Evolutionary conservation across 1,139 yeast species (phyloP).

Genomic region (Taphrina confusa): DNA sequence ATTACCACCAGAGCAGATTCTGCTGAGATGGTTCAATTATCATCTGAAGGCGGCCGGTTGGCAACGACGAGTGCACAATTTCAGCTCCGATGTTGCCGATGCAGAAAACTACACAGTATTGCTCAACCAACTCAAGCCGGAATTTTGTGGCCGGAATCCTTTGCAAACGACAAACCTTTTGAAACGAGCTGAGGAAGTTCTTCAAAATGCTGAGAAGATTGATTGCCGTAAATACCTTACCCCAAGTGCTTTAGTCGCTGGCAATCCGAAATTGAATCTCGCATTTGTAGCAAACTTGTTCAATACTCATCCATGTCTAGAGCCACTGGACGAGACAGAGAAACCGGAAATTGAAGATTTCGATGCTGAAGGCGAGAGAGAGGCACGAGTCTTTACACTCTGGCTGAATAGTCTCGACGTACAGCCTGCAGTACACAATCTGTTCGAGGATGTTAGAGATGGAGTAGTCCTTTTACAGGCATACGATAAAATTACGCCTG

Average conservation of each 20-base stretch:
- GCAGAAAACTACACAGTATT: constrained; percentile 93
- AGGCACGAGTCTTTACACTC: constrained; percentile 94
- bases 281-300: constrained; percentile 97
- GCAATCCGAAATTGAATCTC: constrained; percentile 92
- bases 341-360: constrained; percentile 80
- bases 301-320: constrained; percentile 95
- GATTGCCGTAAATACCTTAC: constrained; percentile 94
- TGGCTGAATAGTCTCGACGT: constrained; percentile 97
- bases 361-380: constrained; percentile 99
- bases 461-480: constrained; percentile 89
- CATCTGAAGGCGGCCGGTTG: constrained; percentile 94
- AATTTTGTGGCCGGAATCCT: constrained; percentile 76
- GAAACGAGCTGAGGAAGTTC: constrained; percentile 81
- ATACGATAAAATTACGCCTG: constrained; percentile 92
- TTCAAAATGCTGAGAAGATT: constrained; percentile 82
- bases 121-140: constrained; percentile 84
- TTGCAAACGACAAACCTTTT: constrained; percentile 70
- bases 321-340: constrained; percentile 90
- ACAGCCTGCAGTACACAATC: constrained; percentile 85
- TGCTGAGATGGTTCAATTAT: constrained; percentile 95
- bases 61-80: constrained; percentile 75
- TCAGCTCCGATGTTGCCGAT: constrained; percentile 83
- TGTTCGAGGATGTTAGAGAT: constrained; percentile 90
- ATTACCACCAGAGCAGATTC: constrained; percentile 95
- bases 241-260: constrained; percentile 88